Evolutionary conservation across 352 stramenopile genomes (phyloP).

Genomic region (Phytophthora fragariaefolia): DNA sequence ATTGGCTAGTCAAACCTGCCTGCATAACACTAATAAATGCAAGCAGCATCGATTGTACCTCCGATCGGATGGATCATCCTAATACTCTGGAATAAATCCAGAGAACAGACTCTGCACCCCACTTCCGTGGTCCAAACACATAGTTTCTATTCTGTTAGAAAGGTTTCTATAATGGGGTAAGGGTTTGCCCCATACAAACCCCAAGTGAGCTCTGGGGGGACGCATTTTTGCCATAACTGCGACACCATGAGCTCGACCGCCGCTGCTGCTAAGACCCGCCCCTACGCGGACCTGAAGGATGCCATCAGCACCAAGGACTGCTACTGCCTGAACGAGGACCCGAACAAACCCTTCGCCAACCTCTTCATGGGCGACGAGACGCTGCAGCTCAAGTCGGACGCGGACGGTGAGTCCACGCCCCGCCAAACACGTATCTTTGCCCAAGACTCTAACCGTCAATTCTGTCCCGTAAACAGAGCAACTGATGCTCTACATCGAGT

Average conservation of each 20-base stretch:
- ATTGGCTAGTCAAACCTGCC: too few relatives aligned
- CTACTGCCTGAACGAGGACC: conserved; percentile 86
- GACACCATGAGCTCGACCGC: conserved; percentile 45
- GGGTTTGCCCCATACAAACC: too few relatives aligned
- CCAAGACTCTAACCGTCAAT: background rate
- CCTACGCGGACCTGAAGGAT: conserved; percentile 69
- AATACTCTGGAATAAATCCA: too few relatives aligned
- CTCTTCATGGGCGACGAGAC: conserved; percentile 82
- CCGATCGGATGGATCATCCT: too few relatives aligned
- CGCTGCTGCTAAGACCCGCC: conserved; percentile 44
- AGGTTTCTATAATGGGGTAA: too few relatives aligned
- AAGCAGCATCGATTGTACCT: too few relatives aligned
- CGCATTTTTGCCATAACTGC: background rate
- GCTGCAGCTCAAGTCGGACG: conserved; percentile 80
- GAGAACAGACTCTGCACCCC: too few relatives aligned
- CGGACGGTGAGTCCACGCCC: conserved; percentile 51
- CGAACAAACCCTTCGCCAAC: conserved; percentile 73
- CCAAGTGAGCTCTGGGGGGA: background rate
- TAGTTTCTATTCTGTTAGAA: too few relatives aligned
- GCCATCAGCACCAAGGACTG: conserved; percentile 63
- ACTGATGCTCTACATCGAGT: conserved; percentile 83
- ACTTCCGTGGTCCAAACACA: too few relatives aligned
- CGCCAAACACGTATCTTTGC: conserved; percentile 3
- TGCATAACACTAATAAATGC: too few relatives aligned
- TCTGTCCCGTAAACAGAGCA: conserved; percentile 55